Conservation (phyloP, 306 rosid genomes). For the Trifolium subterraneum region DNA sequence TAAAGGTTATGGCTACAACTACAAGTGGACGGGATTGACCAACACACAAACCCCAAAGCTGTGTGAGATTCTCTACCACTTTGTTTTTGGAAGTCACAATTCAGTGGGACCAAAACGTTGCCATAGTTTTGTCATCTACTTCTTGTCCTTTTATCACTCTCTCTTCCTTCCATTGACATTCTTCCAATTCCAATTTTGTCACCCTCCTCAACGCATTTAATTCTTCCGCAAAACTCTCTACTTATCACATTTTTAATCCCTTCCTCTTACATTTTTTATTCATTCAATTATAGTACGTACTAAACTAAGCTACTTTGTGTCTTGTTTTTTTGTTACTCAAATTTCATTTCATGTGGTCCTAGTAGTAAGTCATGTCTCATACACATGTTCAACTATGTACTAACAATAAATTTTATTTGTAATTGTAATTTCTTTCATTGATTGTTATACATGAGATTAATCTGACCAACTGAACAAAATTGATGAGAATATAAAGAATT, state of each 20-base stretch:
- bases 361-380: no score
- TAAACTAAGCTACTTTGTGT: no score
- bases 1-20: slow-evolving; percentile 15
- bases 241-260: not conserved
- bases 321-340: no score
- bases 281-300: no score
- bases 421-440: no score
- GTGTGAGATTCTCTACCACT: slow-evolving; percentile 50
- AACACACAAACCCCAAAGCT: slow-evolving; percentile 34
- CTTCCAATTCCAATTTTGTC: not conserved
- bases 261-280: not conserved
- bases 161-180: slow-evolving; percentile 43
- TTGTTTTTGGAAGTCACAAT: slow-evolving; percentile 42
- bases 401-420: no score
- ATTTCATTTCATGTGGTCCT: no score
- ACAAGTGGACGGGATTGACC: slow-evolving; percentile 35
- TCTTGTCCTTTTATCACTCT: slow-evolving; percentile 32
- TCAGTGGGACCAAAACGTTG: not conserved
- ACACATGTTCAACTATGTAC: no score
- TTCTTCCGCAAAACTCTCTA: slow-evolving; percentile 9
- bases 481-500: not conserved
- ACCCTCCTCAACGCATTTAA: slow-evolving; percentile 14
- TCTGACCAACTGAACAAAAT: not conserved
- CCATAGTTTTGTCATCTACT: slow-evolving; percentile 37
- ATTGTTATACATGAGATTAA: no score